phyloP scores from a whole-genome alignment of 805 yeast species.

The Candida nemodendra region DNA sequence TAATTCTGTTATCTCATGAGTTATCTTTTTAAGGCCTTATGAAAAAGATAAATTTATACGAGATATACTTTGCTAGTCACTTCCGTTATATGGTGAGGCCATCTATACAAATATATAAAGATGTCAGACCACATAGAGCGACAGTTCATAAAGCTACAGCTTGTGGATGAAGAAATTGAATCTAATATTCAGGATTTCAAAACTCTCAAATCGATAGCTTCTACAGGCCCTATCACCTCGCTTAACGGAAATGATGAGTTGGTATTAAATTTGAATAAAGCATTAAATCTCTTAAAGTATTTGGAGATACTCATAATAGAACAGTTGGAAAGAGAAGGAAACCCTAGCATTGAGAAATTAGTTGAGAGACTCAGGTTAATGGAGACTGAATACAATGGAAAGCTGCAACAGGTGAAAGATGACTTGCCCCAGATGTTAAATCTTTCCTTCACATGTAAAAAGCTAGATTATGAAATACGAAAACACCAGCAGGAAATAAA shows the following conservation, averaged over 20 bases:
- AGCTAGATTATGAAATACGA: constrained; percentile 6
- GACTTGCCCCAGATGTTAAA: constrained; percentile 10
- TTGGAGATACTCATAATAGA: constrained; percentile 17
- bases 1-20: no score
- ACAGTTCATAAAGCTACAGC: constrained; percentile 19
- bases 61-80: no score
- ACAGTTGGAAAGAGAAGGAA: constrained; percentile 8
- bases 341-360: neutral
- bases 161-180: constrained; percentile 18
- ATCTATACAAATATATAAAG: no score
- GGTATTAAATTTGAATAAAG: constrained; percentile 10
- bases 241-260: constrained; percentile 14
- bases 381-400: constrained; percentile 3
- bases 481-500: constrained; percentile 9
- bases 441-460: constrained; percentile 1
- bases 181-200: constrained; percentile 15
- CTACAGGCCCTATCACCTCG: neutral
- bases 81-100: no score
- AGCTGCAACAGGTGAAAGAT: constrained; percentile 1
- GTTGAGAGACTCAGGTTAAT: constrained; percentile 5
- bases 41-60: no score
- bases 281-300: constrained; percentile 14
- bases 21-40: no score
- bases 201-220: constrained; percentile 13
- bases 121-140: constrained; percentile 13